These are phyloP conservation scores for Hymenoscyphus albidus DNA, from an alignment of 2,329 filamentous ascomycete species.

Conservation along the genomic window DNA sequence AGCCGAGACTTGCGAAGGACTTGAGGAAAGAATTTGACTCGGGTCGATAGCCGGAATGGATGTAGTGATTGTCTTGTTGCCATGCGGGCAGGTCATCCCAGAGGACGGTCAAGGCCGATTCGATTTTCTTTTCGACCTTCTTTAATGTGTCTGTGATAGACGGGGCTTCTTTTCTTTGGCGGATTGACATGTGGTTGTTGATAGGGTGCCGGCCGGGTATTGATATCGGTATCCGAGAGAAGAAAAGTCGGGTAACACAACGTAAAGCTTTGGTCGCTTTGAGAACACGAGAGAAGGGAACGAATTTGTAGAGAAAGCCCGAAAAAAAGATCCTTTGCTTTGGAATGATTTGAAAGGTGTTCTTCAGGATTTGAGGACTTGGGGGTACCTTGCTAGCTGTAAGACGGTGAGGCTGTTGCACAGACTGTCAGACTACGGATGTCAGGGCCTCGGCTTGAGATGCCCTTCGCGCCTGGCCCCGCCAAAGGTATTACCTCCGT, in stretches of 20 bases:
- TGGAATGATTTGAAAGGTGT: slow-evolving; percentile 3
- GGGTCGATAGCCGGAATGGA: slow-evolving; percentile 62
- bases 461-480: not conserved
- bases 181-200: slow-evolving; percentile 24
- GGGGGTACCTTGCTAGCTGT: not conserved
- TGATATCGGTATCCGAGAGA: not conserved
- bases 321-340: not conserved
- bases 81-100: slow-evolving; percentile 51
- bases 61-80: slow-evolving; percentile 66
- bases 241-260: not conserved
- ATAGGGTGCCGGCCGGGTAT: not conserved
- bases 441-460: slow-evolving; percentile 4
- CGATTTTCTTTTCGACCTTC: slow-evolving; percentile 33
- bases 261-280: not conserved
- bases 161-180: slow-evolving; percentile 24
- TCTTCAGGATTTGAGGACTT: slow-evolving; percentile 7
- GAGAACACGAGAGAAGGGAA: not conserved
- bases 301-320: not conserved
- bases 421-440: no score
- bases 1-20: slow-evolving; percentile 55
- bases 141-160: slow-evolving; percentile 26
- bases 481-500: no score
- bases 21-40: slow-evolving; percentile 56
- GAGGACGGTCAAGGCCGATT: slow-evolving; percentile 41
- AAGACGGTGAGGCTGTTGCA: not conserved